Conservation (phyloP, 2,329 filamentous ascomycete species). For the Xylaria sp. region DNA sequence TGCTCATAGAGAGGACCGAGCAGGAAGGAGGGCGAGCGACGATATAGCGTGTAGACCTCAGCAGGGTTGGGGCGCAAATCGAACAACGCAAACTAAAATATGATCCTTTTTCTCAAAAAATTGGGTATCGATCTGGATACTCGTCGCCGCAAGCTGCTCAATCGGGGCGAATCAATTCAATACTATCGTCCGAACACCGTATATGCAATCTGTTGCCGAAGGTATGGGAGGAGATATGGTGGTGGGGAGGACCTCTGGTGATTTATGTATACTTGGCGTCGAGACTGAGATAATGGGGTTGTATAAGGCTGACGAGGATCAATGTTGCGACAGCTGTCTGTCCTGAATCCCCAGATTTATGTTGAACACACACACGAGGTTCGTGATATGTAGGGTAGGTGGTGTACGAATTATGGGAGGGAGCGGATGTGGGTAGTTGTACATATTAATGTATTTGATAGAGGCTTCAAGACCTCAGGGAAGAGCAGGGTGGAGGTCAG, state of each 20-base stretch:
- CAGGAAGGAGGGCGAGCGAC: constrained; percentile 35
- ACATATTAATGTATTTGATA: constrained; percentile 51
- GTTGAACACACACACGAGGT: constrained; percentile 40
- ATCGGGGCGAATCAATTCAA: constrained; percentile 26
- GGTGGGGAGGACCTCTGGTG: constrained; percentile 11
- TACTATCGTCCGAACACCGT: constrained; percentile 5
- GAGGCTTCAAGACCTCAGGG: constrained; percentile 41
- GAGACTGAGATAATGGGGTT: constrained; percentile 24
- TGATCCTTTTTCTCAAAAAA: neutral
- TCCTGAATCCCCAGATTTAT: constrained; percentile 39
- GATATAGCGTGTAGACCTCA: constrained; percentile 38
- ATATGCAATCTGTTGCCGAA: constrained; percentile 7
- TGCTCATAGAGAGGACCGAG: constrained; percentile 45
- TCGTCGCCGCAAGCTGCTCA: constrained; percentile 39
- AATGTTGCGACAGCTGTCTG: constrained; percentile 39
- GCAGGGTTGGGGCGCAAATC: constrained; percentile 43
- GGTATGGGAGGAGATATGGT: constrained; percentile 13
- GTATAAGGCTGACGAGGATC: constrained; percentile 41
- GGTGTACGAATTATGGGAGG: constrained; percentile 36
- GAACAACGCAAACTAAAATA: constrained; percentile 27
- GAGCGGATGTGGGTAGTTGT: constrained; percentile 49
- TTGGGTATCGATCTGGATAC: constrained; percentile 27
- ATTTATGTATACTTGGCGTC: constrained; percentile 38
- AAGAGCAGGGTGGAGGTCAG: constrained; percentile 40
- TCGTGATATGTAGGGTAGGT: constrained; percentile 43